Base-by-base conservation (phyloP, 1,139 yeast species). In the Spathaspora jeffriesii region DNA sequence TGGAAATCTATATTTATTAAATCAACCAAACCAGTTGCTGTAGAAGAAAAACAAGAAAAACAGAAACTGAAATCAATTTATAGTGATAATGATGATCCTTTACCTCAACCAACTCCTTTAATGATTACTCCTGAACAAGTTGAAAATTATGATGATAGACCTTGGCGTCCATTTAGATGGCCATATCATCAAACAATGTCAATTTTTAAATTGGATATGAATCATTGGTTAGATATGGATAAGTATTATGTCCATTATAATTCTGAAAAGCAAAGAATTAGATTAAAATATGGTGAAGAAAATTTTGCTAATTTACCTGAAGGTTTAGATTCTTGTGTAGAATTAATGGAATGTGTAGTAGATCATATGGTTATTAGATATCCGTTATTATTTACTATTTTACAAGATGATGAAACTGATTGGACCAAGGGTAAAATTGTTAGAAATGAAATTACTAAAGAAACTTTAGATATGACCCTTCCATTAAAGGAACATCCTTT, bases 161-260 rank as follows among this genome's bases (percentile, higher is more conserved):
- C 91, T 13, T 85, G 92, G 91, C 73, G 92, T 63, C 90, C 91
- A 4, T 85, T 85, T 65, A 70, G 91, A 58, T 84, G 88, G 85
- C 91, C 91, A 20, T 85, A 85, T 59, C 90, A 85, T 61, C 92
- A 85, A 64, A 85, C 91, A 1, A 85, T 85, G 92, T 79, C 87
- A 13, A 83, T 85, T 45, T 84, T 76, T 68, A 82, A 82, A 60
- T 72, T 85, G 31, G 88, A 85, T 57, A 71, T 84, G 28, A 83
- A 85, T 61, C 88, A 85, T 61, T 85, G 91, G 92, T 68, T 85
- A 49, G 91, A 85, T 58, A 85, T 85, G 91, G 91, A 85, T 62
- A 84, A 83, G 61, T 85, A 82, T 64, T 85, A 84, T 59, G 70
- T 82, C 62, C 84, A 82, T 51, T 85, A 84, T 56, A 75, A 84